Evolutionary conservation across 495 filamentous ascomycete species (phyloP).

Genomic region (Penicillium chermesinum): DNA sequence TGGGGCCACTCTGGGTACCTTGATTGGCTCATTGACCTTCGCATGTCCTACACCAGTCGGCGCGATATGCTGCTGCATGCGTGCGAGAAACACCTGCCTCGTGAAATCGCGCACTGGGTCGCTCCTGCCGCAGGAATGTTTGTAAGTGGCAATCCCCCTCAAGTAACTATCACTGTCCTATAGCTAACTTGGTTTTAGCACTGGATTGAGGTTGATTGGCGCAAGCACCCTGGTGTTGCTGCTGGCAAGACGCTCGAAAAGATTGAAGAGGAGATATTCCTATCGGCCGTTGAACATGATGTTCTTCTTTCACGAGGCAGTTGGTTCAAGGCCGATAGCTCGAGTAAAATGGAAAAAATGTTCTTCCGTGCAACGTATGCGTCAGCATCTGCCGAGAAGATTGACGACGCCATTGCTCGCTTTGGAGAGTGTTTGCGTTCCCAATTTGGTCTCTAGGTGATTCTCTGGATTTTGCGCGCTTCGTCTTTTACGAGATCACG

Average conservation of each 20-base stretch:
- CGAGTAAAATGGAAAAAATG: constrained; percentile 42
- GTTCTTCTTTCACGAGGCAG: constrained; percentile 76
- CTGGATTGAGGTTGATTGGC: constrained; percentile 78
- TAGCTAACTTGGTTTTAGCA: constrained; percentile 44
- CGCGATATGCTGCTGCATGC: constrained; percentile 74
- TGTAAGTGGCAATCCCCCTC: too few relatives aligned
- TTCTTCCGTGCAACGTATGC: constrained; percentile 92
- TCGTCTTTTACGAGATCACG: too few relatives aligned
- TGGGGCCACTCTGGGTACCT: constrained; percentile 95
- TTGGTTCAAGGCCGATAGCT: constrained; percentile 74
- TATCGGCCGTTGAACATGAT: constrained; percentile 60
- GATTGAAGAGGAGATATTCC: constrained; percentile 84
- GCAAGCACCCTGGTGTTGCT: constrained; percentile 59
- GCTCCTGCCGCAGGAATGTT: constrained; percentile 95
- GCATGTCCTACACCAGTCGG: constrained; percentile 76
- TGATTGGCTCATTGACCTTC: constrained; percentile 80
- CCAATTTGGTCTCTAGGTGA: constrained; percentile 53
- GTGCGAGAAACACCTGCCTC: constrained; percentile 74
- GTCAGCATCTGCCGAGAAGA: constrained; percentile 67
- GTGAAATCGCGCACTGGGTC: constrained; percentile 74
- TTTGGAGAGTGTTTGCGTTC: constrained; percentile 66
- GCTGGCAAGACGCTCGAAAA: constrained; percentile 53
- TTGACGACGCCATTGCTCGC: constrained; percentile 70
- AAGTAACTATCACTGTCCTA: too few relatives aligned
- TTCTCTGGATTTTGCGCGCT: too few relatives aligned